phyloP scores from a whole-genome alignment of 179 eudicot species.

The Corrigiola litoralis region DNA sequence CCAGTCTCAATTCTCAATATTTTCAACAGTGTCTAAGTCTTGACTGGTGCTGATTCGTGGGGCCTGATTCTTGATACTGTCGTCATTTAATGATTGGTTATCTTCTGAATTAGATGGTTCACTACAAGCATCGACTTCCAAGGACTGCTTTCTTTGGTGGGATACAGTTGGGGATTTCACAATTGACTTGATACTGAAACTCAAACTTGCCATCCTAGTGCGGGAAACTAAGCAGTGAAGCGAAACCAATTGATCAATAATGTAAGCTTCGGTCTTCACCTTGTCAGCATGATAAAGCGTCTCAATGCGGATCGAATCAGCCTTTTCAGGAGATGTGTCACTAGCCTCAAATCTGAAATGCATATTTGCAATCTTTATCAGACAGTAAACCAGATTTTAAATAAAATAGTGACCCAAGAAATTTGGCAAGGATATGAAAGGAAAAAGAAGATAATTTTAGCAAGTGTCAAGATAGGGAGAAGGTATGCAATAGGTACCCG shows the following conservation, averaged over 20 bases:
- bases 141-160: conserved; percentile 33
- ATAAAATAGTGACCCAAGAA: no score
- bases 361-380: background rate
- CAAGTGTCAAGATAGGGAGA: background rate
- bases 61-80: conserved; percentile 44
- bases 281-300: conserved; percentile 89
- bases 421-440: background rate
- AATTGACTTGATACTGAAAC: conserved; percentile 44
- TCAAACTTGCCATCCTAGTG: conserved; percentile 43
- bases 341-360: conserved; percentile 54
- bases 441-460: background rate
- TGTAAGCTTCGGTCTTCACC: conserved; percentile 64
- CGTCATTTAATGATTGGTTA: conserved; percentile 44
- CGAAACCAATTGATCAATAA: conserved; percentile 79
- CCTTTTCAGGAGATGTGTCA: conserved; percentile 54
- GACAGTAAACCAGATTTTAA: background rate
- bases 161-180: conserved; percentile 56
- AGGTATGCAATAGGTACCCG: conserved; percentile 40
- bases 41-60: conserved; percentile 52
- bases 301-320: conserved; percentile 65
- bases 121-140: conserved; percentile 17
- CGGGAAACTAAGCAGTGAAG: conserved; percentile 77
- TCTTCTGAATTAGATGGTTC: conserved; percentile 45
- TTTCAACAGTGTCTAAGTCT: conserved; percentile 40
- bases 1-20: conserved; percentile 37